These are phyloP conservation scores for Lanmaoa rubissima DNA, from an alignment of 768 basidiomycete genomes.

Conservation along the genomic window DNA sequence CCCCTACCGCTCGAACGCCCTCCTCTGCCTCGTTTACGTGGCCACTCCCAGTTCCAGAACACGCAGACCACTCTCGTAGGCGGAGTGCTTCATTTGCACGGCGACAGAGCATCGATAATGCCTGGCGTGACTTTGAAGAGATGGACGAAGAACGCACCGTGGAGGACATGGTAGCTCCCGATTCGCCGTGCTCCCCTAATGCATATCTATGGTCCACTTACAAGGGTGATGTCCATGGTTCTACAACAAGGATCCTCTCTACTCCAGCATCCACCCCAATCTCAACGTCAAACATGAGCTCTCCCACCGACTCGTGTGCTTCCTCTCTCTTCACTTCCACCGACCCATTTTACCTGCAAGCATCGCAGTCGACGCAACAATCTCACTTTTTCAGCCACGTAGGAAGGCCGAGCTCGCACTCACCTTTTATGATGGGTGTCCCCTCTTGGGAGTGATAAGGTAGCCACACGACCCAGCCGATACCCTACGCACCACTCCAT, in stretches of 20 bases:
- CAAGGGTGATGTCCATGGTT: constrained; percentile 13
- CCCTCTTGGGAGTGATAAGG: constrained; percentile 25
- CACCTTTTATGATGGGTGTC: constrained; percentile 37
- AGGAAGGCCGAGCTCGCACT: constrained; percentile 38
- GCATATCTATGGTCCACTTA: constrained; percentile 26
- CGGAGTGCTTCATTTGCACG: constrained; percentile 30
- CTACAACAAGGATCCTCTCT: constrained; percentile 23
- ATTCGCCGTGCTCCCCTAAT: constrained; percentile 30
- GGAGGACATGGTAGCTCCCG: constrained; percentile 42
- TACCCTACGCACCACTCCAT: neutral
- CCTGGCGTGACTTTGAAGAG: constrained; percentile 35
- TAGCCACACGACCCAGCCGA: neutral
- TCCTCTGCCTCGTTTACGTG: constrained; percentile 30
- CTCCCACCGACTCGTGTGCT: constrained; percentile 23
- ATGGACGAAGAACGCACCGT: constrained; percentile 46
- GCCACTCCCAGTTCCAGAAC: constrained; percentile 26
- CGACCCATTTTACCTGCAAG: constrained; percentile 51
- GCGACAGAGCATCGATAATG: constrained; percentile 26
- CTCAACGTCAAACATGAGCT: constrained; percentile 10
- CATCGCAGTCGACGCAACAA: constrained; percentile 37
- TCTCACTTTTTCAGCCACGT: constrained; percentile 38
- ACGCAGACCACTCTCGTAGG: constrained; percentile 24
- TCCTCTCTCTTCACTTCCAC: constrained; percentile 42
- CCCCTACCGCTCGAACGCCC: constrained; percentile 38
- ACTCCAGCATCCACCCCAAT: constrained; percentile 19